A percentile compares a stretch with the other conserved stretches of the same genome.
Evolutionary conservation across 2,329 filamentous ascomycete species (phyloP).

Genomic region (Helminthosporium solani): DNA sequence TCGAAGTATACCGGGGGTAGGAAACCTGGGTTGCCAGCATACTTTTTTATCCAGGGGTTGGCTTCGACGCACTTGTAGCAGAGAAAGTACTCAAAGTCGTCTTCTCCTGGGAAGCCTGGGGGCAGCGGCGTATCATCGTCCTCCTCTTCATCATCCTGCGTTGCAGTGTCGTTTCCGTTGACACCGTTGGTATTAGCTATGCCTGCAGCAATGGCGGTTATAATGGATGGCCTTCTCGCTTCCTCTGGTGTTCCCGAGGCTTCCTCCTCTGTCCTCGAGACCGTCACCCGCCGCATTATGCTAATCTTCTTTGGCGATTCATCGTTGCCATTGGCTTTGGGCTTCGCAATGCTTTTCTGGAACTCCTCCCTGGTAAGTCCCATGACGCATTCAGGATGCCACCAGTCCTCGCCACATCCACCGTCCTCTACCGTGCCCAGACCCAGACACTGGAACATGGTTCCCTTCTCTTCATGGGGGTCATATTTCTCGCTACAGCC

Average conservation of each 20-base stretch:
- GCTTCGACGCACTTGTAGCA: constrained; percentile 93
- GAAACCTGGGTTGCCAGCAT: constrained; percentile 79
- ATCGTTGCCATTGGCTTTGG: constrained; percentile 8
- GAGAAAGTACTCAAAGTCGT: constrained; percentile 84
- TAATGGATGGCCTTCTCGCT: constrained; percentile 12
- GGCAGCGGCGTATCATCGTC: constrained; percentile 67
- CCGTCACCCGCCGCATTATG: constrained; percentile 15
- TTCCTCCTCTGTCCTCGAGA: constrained; percentile 14
- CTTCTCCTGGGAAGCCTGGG: constrained; percentile 82
- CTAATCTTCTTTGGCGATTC: constrained; percentile 11
- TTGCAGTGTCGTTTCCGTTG: constrained; percentile 42
- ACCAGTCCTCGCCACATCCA: constrained; percentile 97
- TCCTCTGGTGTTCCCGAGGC: constrained; percentile 10
- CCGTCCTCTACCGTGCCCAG: constrained; percentile 77
- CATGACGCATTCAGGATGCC: constrained; percentile 88
- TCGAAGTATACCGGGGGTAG: constrained; percentile 66
- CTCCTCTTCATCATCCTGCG: constrained; percentile 50
- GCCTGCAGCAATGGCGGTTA: constrained; percentile 21
- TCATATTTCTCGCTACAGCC: constrained; percentile 87
- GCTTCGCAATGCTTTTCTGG: constrained; percentile 36
- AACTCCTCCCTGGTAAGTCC: constrained; percentile 75
- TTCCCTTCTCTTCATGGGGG: constrained; percentile 84
- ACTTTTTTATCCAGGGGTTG: constrained; percentile 87
- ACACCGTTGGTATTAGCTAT: constrained; percentile 20
- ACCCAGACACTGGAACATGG: constrained; percentile 96